Evolutionary conservation across 78 protist genomes (phyloP).

Genomic region (Cavenderia fasciculata): DNA sequence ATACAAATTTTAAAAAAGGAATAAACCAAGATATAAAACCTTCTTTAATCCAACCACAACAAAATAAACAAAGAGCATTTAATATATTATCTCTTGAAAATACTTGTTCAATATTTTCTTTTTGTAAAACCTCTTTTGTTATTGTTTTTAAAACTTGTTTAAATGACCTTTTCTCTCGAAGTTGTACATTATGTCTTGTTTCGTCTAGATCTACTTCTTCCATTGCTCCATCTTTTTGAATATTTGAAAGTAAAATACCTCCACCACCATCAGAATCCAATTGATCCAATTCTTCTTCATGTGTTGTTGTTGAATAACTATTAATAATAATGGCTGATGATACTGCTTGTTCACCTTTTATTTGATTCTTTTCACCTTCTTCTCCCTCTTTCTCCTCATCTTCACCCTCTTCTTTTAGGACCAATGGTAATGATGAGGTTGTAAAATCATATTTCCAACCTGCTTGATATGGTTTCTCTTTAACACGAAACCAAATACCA

Average conservation of each 20-base stretch:
- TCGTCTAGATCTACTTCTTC: no score
- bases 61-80: not conserved
- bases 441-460: slow-evolving; percentile 2
- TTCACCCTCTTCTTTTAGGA: not conserved
- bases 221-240: no score
- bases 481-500: not conserved
- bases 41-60: slow-evolving; percentile 28
- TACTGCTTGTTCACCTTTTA: not conserved
- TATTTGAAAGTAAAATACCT: not conserved
- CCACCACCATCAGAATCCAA: not conserved
- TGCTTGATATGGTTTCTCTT: not conserved
- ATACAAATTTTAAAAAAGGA: slow-evolving; percentile 7
- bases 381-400: no score
- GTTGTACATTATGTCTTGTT: no score
- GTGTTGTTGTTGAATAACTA: not conserved
- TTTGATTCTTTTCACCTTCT: not conserved
- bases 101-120: slow-evolving; percentile 23
- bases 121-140: not conserved
- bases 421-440: not conserved
- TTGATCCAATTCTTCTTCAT: not conserved
- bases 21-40: slow-evolving; percentile 15
- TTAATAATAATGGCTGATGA: not conserved
- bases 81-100: not conserved
- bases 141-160: not conserved
- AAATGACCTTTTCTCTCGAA: no score